Evolutionary conservation across 208 protist genomes (phyloP).

Genomic region (Trypanosoma mega): DNA sequence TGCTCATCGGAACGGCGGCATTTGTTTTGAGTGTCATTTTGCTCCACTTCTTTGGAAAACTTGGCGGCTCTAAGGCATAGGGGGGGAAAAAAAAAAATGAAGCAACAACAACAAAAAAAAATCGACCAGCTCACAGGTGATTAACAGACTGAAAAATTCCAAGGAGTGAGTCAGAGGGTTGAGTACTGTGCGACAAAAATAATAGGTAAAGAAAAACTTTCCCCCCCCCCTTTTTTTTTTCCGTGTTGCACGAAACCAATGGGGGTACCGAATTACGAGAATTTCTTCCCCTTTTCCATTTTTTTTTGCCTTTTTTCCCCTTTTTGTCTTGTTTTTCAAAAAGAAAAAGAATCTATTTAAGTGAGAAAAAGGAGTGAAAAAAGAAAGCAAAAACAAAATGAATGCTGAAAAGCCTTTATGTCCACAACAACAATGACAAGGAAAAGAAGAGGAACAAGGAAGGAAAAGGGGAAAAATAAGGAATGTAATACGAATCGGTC

Average conservation of each 20-base stretch:
- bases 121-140: not conserved
- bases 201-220: constrained; percentile 6
- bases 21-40: constrained; percentile 88
- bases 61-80: constrained; percentile 34
- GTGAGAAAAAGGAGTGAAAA: constrained; percentile 11
- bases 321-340: not conserved
- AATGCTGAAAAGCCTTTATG: not conserved
- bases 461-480: not conserved
- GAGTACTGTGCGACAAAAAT: constrained; percentile 1
- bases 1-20: constrained; percentile 52
- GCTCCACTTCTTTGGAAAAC: constrained; percentile 86
- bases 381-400: constrained; percentile 10
- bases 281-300: too few species aligned
- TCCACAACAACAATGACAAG: not conserved
- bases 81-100: not conserved
- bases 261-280: too few species aligned
- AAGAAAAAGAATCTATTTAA: constrained; percentile 12
- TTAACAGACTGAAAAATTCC: not conserved
- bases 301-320: constrained; percentile 4
- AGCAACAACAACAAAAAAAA: not conserved
- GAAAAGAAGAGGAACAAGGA: not conserved
- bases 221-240: constrained; percentile 12
- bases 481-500: not conserved
- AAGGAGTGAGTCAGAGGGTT: not conserved
- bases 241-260: too few species aligned